Evolutionary conservation across 495 filamentous ascomycete species (phyloP), one percentile per base, ranked within the genome.

Genomic region (Xylaria acuta): DNA sequence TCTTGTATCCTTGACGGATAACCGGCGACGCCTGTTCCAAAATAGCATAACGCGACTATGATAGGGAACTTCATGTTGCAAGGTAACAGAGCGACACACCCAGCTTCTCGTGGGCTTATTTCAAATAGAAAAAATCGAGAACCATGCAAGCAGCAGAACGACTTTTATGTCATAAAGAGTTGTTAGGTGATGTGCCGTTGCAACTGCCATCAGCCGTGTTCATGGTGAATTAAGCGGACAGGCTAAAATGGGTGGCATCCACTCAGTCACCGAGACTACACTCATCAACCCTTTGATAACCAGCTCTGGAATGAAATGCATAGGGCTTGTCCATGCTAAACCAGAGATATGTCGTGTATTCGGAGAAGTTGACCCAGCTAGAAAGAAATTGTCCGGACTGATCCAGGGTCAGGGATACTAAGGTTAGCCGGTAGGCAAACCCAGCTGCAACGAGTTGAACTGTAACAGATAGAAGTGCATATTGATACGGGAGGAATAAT

Each of bases 1-100:
- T 66, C 70, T 36, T 63, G 53, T 18, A 36, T 68, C 27, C 51
- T 45, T 1, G 74, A 69, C 3, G 76, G 76, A 59, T 64, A 70
- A 22, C 74, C 74, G 11, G 59, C n/a, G 16, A 63, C 43, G n/a
- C 34, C 36, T 36, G 7, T 18, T n/a, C 20, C 59, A 25, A 41
- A 14, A 63, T 6, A 63, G 36, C 5, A 40, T 41, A 63, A 27
- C 7, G 38, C 59, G 36, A 41, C 18, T 2, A 63, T 25, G 34
- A 40, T 63, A 1, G 20, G 22, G 20, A 11, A n/a, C 36, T 20
- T 63, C 59, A 63, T 63, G 5, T 22, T 63, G 22, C 9, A 41
- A 18, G 18, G n/a, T 41, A 22, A 34, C 7, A 18, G 4, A 43
- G 20, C 22, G 9, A 41, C 36, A 25, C n/a, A 18, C 36, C 22